A percentile compares a stretch with the other conserved stretches of the same genome.
Evolutionary conservation across 2,329 filamentous ascomycete species (phyloP).

Genomic region (Pseudogymnoascus sp.): DNA sequence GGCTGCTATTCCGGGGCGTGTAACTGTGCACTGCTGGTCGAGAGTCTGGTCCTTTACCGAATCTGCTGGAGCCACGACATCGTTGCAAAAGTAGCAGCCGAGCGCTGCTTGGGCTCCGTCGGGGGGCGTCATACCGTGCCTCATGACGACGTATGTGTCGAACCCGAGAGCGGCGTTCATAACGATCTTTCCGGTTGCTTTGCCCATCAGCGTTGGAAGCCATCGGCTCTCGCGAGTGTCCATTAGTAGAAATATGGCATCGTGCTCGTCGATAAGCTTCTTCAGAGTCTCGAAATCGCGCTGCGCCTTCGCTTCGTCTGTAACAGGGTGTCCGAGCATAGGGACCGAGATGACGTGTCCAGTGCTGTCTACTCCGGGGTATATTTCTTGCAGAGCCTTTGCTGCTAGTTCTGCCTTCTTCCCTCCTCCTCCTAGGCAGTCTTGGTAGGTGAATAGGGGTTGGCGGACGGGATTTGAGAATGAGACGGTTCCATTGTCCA

Average conservation of each 20-base stretch:
- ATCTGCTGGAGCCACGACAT: constrained; percentile 88
- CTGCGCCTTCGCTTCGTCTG: constrained; percentile 59
- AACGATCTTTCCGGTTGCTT: constrained; percentile 85
- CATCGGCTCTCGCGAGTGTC: constrained; percentile 90
- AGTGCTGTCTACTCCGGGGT: constrained; percentile 75
- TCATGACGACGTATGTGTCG: constrained; percentile 95
- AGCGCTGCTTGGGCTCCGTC: constrained; percentile 55
- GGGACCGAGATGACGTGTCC: constrained; percentile 81
- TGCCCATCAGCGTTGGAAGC: constrained; percentile 94
- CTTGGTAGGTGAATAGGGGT: constrained; percentile 81
- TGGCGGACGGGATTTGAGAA: constrained; percentile 96
- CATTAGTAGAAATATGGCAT: constrained; percentile 94
- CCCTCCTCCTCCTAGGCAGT: constrained; percentile 77
- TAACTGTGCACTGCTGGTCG: constrained; percentile 97
- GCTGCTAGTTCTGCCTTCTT: constrained; percentile 77
- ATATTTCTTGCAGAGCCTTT: constrained; percentile 72
- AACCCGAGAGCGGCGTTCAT: constrained; percentile 96
- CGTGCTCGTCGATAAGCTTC: constrained; percentile 70
- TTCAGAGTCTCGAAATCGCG: constrained; percentile 68
- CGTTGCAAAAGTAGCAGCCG: constrained; percentile 97
- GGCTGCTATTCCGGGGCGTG: constrained; percentile 80
- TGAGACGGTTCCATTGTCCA: constrained; percentile 87
- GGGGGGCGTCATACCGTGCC: constrained; percentile 64
- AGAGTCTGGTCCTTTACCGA: constrained; percentile 91
- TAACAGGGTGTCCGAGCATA: constrained; percentile 88